Evolutionary conservation across 208 protist species (phyloP), one percentile per base, ranked within the genome.

Genomic region (Plasmodiophora brassicae): DNA sequence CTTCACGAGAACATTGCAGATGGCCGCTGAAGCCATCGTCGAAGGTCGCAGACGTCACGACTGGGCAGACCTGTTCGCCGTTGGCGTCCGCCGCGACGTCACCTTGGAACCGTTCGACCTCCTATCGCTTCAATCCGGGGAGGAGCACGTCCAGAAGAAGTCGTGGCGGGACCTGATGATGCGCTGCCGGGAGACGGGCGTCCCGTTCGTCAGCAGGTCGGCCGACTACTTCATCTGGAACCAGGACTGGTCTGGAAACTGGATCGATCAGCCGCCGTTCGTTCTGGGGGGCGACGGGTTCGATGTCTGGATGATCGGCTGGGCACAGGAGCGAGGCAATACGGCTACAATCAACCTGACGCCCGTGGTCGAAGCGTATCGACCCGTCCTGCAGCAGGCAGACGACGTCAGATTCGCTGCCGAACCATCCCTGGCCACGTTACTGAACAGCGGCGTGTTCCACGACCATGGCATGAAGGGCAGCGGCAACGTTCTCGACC

Each of bases 371-470:
- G 65, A 78, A 8, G n/a, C n/a, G 5, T 78, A 44, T 38, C 5
- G 65, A 32, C 20, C 41, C 5, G 41, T 14, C 5, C 65, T 8
- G n/a, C 32, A 32, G 65, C n/a, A n/a, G n/a, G n/a, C n/a, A n/a
- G n/a, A n/a, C n/a, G n/a, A 14, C 5, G n/a, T 44, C 65, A 36
- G 32, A 5, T 78, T 5, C 5, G 14, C n/a, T 8, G 14, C 5
- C 14, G 65, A 78, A 32, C 65, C 14, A 5, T 78, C 32, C 41
- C 65, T 36, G n/a, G 65, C 5, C 32, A 36, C 65, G 65, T 44
- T 78, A 38, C n/a, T 78, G 65, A 78, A 78, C 65, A 78, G 65
- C n/a, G 65, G 65, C n/a, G 65, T 78, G 10, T 78, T 78, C n/a
- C 32, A 32, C 65, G 65, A 78, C n/a, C 5, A 78, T 5, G 65